Evolutionary conservation across 1,284 basidiomycete species (phyloP).

Genomic region (Melampsora larici-populina): DNA sequence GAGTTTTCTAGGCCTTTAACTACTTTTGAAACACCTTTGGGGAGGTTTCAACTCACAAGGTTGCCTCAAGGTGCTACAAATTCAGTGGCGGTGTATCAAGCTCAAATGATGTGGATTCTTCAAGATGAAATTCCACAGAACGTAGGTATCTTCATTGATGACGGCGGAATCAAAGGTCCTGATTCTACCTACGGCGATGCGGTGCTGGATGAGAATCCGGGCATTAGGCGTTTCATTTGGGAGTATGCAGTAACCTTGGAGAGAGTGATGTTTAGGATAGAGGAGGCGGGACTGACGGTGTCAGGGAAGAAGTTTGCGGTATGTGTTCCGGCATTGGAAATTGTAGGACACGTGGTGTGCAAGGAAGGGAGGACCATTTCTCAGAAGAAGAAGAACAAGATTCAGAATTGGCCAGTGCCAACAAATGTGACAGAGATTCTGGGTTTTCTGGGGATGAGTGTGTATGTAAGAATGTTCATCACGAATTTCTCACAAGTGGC

Average conservation of each 20-base stretch:
- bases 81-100: no score
- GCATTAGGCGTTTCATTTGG: slow-evolving; percentile 16
- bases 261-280: slow-evolving; percentile 13
- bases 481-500: neutral
- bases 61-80: no score
- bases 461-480: slow-evolving; percentile 32
- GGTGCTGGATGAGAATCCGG: no score
- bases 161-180: no score
- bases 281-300: slow-evolving; percentile 22
- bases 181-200: no score
- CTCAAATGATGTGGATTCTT: no score
- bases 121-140: no score
- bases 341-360: slow-evolving; percentile 30
- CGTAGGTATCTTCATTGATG: no score
- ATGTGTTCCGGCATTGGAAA: slow-evolving; percentile 22
- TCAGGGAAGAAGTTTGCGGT: slow-evolving; percentile 5
- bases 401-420: neutral
- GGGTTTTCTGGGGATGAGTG: slow-evolving; percentile 16
- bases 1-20: no score
- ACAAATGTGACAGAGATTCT: neutral
- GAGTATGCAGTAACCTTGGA: slow-evolving; percentile 11
- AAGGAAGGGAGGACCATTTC: neutral
- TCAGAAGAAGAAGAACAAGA: no score
- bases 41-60: no score
- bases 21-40: no score